A percentile compares a stretch with the other conserved stretches of the same genome.
Evolutionary conservation across 106 monocot genomes (phyloP).

Genomic region (Xerophyta viscosa): DNA sequence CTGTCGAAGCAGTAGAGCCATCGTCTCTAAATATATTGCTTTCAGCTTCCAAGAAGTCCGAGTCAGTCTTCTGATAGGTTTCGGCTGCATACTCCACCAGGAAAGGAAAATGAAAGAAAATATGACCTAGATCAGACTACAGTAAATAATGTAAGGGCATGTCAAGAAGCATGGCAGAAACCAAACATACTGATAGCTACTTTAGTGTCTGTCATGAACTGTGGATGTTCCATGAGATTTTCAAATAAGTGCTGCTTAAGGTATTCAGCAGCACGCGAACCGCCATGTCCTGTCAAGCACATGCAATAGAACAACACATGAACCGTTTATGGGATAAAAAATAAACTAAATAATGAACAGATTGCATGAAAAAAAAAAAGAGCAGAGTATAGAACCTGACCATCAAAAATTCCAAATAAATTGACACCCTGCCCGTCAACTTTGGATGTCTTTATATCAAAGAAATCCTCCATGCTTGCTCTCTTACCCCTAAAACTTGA

Average conservation of each 20-base stretch:
- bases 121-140: too few species aligned
- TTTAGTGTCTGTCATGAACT: constrained; percentile 75
- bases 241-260: constrained; percentile 88
- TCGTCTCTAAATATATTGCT: constrained; percentile 69
- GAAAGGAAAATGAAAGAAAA: neutral
- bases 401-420: constrained; percentile 92
- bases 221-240: constrained; percentile 84
- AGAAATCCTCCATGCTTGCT: constrained; percentile 80
- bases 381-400: constrained; percentile 22
- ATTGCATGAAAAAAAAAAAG: neutral
- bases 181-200: constrained; percentile 72
- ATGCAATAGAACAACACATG: too few species aligned
- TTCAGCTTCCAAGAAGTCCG: constrained; percentile 77
- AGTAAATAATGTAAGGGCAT: neutral
- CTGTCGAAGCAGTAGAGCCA: constrained; percentile 91
- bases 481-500: constrained; percentile 77
- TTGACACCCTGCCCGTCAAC: constrained; percentile 47
- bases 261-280: constrained; percentile 88
- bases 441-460: constrained; percentile 52
- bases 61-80: constrained; percentile 79
- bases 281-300: constrained; percentile 68
- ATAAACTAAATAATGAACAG: neutral
- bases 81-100: constrained; percentile 45
- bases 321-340: neutral
- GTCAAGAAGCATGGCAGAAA: neutral